Evolutionary conservation across 345 rosid species (phyloP).

Genomic region (Ailanthus altissimus): DNA sequence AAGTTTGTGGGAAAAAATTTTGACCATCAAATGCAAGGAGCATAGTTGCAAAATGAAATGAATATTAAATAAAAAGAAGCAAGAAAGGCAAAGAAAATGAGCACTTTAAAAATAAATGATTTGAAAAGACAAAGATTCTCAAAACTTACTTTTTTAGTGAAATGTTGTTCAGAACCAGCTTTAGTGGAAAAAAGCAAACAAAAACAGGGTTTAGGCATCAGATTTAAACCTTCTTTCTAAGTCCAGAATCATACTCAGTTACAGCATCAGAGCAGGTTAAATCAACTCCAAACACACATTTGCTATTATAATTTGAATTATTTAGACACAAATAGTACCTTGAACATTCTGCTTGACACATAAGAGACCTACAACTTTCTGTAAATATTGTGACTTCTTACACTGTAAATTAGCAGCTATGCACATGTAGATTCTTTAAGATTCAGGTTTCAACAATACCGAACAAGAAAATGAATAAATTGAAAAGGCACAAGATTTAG

Average conservation of each 20-base stretch:
- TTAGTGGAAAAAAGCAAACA: neutral
- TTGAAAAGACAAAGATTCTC: neutral
- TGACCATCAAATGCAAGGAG: neutral
- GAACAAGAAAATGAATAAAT: neutral
- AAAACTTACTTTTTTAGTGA: neutral
- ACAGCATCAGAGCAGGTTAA: neutral
- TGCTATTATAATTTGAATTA: neutral
- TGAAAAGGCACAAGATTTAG: neutral
- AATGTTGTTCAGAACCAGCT: neutral
- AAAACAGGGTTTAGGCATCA: neutral
- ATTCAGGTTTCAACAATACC: neutral
- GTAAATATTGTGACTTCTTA: neutral
- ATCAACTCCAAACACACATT: neutral
- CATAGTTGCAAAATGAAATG: slow-evolving; percentile 16
- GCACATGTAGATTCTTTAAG: neutral
- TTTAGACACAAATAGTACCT: neutral
- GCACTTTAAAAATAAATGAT: neutral
- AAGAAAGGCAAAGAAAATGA: neutral
- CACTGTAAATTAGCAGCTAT: slow-evolving; percentile 3
- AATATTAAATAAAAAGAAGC: neutral
- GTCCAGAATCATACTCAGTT: neutral
- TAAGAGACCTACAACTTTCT: neutral
- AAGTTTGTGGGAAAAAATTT: slow-evolving; percentile 11
- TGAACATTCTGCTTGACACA: neutral
- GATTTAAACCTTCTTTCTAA: neutral